Conservation (phyloP, 352 stramenopile species). For the Aphanomyces stellatus region DNA sequence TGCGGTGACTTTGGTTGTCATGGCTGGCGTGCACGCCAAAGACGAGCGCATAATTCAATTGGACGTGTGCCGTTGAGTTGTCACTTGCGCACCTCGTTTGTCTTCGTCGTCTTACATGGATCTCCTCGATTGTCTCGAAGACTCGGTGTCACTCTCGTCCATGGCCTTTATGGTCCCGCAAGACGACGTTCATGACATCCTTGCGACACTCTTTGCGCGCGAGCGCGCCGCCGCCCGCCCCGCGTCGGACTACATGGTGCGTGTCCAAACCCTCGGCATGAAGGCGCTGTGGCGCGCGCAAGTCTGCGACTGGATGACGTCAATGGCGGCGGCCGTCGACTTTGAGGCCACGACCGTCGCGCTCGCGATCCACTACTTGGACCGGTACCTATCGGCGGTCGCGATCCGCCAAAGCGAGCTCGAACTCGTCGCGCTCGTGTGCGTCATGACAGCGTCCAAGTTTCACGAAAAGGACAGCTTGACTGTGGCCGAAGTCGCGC, state of each 20-base stretch:
- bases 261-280: conserved; percentile 8
- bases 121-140: conserved; percentile 14
- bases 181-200: conserved; percentile 6
- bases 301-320: conserved; percentile 11
- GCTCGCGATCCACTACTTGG: conserved; percentile 17
- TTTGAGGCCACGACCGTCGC: conserved; percentile 9
- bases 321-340: background rate
- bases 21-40: background rate
- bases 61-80: background rate
- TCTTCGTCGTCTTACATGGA: background rate
- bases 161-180: background rate
- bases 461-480: conserved; percentile 17
- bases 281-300: conserved; percentile 1
- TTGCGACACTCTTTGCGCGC: background rate
- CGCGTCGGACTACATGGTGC: background rate
- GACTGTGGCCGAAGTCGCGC: background rate
- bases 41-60: conserved; percentile 4
- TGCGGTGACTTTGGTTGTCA: background rate
- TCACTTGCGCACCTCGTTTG: background rate
- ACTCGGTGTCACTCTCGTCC: background rate
- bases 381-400: conserved; percentile 12
- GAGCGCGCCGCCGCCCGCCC: background rate
- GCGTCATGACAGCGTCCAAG: conserved; percentile 13
- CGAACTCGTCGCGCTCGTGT: conserved; percentile 11
- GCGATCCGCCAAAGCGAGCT: conserved; percentile 3